These are phyloP conservation scores for Colletotrichum truncatum DNA, from an alignment of 2,329 filamentous ascomycete species.

Conservation along the genomic window DNA sequence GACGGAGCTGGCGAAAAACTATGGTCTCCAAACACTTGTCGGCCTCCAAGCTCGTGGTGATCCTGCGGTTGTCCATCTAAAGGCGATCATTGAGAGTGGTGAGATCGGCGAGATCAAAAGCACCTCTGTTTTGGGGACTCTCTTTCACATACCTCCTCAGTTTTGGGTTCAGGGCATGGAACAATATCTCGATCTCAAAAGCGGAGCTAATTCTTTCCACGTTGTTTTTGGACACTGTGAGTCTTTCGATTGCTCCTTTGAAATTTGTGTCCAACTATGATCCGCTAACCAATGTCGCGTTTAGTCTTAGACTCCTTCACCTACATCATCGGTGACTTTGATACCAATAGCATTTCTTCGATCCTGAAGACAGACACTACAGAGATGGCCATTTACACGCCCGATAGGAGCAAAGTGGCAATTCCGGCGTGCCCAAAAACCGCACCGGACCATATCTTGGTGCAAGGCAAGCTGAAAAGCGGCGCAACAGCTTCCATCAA, in stretches of 20 bases:
- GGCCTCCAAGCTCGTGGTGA: conserved; percentile 55
- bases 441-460: conserved; percentile 43
- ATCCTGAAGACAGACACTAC: conserved; percentile 37
- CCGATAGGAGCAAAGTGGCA: conserved; percentile 33
- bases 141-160: conserved; percentile 8
- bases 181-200: conserved; percentile 35
- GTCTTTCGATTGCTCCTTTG: conserved; percentile 9
- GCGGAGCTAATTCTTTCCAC: conserved; percentile 34
- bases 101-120: conserved; percentile 42
- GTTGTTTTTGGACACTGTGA: conserved; percentile 42
- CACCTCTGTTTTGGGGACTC: neutral
- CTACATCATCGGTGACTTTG: conserved; percentile 43
- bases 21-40: conserved; percentile 52
- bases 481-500: conserved; percentile 41
- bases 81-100: conserved; percentile 49
- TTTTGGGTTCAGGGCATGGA: conserved; percentile 33
- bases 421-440: conserved; percentile 37
- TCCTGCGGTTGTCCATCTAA: conserved; percentile 50
- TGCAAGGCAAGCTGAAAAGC: conserved; percentile 42
- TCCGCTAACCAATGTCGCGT: too few species aligned
- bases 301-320: conserved; percentile 44
- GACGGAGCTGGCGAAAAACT: conserved; percentile 46
- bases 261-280: too few species aligned
- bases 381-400: conserved; percentile 33
- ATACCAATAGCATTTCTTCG: conserved; percentile 35